Base-by-base conservation (phyloP, 805 yeast species). In the Yarrowia deformans region DNA sequence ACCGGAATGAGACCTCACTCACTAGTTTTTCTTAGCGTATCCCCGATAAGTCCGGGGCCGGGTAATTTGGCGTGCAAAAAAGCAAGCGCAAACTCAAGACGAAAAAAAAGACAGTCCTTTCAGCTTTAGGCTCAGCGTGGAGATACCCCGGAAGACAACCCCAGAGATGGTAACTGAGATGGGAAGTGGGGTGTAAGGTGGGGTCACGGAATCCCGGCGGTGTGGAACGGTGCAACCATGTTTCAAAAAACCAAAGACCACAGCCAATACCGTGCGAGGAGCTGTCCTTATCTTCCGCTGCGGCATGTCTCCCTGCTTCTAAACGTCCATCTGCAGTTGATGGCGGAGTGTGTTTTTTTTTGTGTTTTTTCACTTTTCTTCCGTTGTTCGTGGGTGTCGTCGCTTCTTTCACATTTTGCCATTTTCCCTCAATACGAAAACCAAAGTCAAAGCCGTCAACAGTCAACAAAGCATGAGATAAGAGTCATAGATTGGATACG, bases 101-200 rank as follows among this genome's bases (percentile, higher is more conserved):
- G 40, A 49, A 49, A 48, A 48, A 48, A 48, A 16, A 16, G 19
- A 48, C 40, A 10, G 12, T 12, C 14, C 10, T 13, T 5, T 13
- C 9, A 13, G 4, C 9, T 32, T 49, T 34, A 49, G 19, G 39
- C 55, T 32, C 32, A 49, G n/a, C 39, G 32, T 49, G 55, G 39
- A 9, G 54, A 49, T 49, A 49, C 55, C 55, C 55, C 55, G 29
- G 29, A 49, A 49, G 55, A 49, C 55, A 49, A 49, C 54, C 54
- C 54, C 54, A 49, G 54, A 49, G 54, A 49, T 19, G 34, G 40
- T 39, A 48, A 18, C 48, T 8, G 34, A 23, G 34, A 29, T 29
- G 35, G 35, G 12, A 7, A 19, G 52, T 6, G 52, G 52, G 35
- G 52, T 46, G 34, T 18, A 48, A 8, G 18, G 52, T 48, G 52